Evolutionary conservation across 2,329 filamentous ascomycete species (phyloP).

Genomic region (Exutisphaerella laricina): DNA sequence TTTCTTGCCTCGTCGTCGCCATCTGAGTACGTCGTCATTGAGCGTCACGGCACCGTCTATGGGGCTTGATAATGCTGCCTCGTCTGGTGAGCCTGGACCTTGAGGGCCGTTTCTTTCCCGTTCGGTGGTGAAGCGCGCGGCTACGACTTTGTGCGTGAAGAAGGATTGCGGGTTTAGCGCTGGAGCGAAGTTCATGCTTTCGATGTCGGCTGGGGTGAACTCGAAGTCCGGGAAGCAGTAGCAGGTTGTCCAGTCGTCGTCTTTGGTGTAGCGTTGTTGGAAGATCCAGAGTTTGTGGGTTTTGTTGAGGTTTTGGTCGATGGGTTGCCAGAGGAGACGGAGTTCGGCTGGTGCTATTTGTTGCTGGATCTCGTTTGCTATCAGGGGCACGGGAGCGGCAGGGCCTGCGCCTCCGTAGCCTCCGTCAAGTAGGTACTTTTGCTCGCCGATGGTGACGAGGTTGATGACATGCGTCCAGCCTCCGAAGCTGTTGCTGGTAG

Average conservation of each 20-base stretch:
- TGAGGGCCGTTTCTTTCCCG: constrained; percentile 14
- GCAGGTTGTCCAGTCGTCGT: constrained; percentile 51
- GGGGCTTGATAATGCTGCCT: constrained; percentile 17
- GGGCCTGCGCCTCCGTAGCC: constrained; percentile 38
- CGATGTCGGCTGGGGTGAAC: constrained; percentile 57
- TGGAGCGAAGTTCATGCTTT: constrained; percentile 53
- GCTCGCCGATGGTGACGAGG: constrained; percentile 31
- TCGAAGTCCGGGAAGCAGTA: constrained; percentile 64
- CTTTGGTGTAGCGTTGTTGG: constrained; percentile 30
- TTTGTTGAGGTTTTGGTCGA: constrained; percentile 19
- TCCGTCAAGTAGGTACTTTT: constrained; percentile 35
- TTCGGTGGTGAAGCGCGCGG: constrained; percentile 33
- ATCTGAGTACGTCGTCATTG: constrained; percentile 25
- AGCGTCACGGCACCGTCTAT: constrained; percentile 24
- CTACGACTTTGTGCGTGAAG: constrained; percentile 53
- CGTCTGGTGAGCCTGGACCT: constrained; percentile 14
- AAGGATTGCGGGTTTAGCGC: constrained; percentile 46
- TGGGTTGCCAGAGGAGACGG: constrained; percentile 16
- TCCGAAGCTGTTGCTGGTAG: constrained; percentile 10
- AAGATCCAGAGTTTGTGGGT: constrained; percentile 41
- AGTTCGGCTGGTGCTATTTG: constrained; percentile 22
- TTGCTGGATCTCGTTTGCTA: constrained; percentile 10
- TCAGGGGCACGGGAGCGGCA: constrained; percentile 36
- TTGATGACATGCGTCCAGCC: constrained; percentile 42
- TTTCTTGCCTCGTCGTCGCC: constrained; percentile 32